phyloP scores from a whole-genome alignment of 371 early-diverging fungal species.

The Paraphysoderma sedebokerense region DNA sequence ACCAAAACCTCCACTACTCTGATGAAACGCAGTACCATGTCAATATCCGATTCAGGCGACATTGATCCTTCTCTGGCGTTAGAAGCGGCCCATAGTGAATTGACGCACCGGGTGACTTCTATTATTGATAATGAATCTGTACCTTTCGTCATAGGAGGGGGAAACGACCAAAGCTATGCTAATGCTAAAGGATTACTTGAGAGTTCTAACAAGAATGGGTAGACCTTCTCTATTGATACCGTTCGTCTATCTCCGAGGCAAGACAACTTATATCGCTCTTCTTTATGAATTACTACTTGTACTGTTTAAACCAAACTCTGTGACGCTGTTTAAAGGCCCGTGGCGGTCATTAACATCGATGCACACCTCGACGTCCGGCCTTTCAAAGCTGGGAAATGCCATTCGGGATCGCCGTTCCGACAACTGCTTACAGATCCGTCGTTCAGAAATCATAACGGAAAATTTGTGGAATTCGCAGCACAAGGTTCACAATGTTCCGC shows the following conservation, averaged over 20 bases:
- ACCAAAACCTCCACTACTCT: neutral
- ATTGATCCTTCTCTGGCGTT: neutral
- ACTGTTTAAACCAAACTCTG: no score
- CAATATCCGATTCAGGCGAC: neutral
- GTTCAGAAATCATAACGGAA: neutral
- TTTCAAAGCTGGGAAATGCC: neutral
- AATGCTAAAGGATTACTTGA: constrained; percentile 1
- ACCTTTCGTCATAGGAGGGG: constrained; percentile 4
- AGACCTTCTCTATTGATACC: no score
- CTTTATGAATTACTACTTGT: no score
- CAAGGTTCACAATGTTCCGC: constrained; percentile 2
- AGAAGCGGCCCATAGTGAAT: neutral
- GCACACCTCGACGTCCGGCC: constrained; percentile 7
- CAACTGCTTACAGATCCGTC: neutral
- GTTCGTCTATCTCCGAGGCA: no score
- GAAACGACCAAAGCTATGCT: constrained; percentile 4
- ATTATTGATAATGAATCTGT: neutral
- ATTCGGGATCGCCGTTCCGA: constrained; percentile 6
- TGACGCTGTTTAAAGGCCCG: neutral
- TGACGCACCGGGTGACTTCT: neutral
- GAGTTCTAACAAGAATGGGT: no score
- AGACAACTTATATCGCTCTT: no score
- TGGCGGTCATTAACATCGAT: constrained; percentile 5
- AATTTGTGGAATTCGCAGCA: neutral
- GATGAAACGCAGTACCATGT: neutral